phyloP scores from a whole-genome alignment of 2,329 filamentous ascomycete species.

The Scorias spongiosa region DNA sequence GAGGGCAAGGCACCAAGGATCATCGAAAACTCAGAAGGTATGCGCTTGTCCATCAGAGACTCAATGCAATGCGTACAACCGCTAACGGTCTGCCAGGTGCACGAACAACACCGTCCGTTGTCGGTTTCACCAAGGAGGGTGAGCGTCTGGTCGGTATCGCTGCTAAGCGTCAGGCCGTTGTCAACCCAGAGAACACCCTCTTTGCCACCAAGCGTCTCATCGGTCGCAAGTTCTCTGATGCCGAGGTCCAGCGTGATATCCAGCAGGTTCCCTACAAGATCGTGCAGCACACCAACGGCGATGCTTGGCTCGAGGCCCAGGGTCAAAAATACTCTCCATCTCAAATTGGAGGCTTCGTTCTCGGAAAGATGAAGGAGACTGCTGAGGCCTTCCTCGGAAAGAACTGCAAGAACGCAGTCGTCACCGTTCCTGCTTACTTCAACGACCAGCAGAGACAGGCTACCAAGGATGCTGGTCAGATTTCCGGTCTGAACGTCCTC shows the following conservation, averaged over 20 bases:
- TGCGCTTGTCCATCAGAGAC: constrained; percentile 13
- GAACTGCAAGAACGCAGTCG: constrained; percentile 85
- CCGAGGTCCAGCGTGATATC: constrained; percentile 89
- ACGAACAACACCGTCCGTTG: constrained; percentile 83
- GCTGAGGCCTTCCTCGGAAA: constrained; percentile 86
- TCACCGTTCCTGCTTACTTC: constrained; percentile 96
- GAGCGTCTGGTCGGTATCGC: constrained; percentile 94
- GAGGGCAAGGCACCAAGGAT: constrained; percentile 91
- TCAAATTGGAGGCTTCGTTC: constrained; percentile 92
- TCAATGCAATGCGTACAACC: background rate
- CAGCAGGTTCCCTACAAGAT: constrained; percentile 99
- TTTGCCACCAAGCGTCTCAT: constrained; percentile 99
- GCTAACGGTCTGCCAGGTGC: constrained; percentile 41
- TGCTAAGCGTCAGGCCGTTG: constrained; percentile 93
- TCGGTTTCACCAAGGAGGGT: constrained; percentile 88
- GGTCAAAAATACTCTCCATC: constrained; percentile 94
- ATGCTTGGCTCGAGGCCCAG: constrained; percentile 88
- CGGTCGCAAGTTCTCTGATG: constrained; percentile 88
- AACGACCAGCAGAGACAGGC: constrained; percentile 96
- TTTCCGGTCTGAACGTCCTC: constrained; percentile 87
- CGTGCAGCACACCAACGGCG: constrained; percentile 88
- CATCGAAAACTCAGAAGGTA: constrained; percentile 95
- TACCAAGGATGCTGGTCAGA: constrained; percentile 95
- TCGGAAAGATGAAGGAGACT: constrained; percentile 99
- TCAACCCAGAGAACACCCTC: constrained; percentile 96